These are phyloP conservation scores for Didymosphaeria variabile DNA, from an alignment of 2,329 filamentous ascomycete genomes.

Conservation along the genomic window DNA sequence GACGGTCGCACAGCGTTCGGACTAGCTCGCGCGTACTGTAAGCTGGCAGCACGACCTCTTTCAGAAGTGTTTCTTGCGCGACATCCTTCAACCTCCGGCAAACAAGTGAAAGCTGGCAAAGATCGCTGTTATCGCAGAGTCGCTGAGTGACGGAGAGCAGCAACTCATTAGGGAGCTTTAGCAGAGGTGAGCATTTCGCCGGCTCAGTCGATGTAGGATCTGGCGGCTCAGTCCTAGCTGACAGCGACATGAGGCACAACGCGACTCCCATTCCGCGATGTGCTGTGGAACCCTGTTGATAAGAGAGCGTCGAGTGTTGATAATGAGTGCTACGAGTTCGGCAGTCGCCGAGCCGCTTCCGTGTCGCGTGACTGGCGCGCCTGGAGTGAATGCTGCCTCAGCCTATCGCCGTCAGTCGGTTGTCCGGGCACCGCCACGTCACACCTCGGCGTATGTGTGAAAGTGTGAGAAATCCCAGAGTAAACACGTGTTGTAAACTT, in stretches of 20 bases:
- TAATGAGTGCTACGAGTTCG: background rate
- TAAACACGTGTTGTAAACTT: background rate
- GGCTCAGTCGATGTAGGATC: background rate
- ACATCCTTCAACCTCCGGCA: conserved; percentile 22
- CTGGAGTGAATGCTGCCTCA: conserved; percentile 9
- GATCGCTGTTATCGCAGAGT: conserved; percentile 7
- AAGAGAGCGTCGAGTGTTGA: background rate
- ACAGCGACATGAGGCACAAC: conserved; percentile 1
- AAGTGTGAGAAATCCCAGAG: background rate
- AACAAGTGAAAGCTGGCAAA: conserved; percentile 22
- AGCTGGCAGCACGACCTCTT: conserved; percentile 19
- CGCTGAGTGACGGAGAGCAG: conserved; percentile 11
- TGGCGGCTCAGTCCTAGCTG: background rate
- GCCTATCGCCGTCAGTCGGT: background rate
- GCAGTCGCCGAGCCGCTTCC: background rate
- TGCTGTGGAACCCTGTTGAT: background rate
- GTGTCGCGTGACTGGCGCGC: background rate
- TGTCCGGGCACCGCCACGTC: conserved; percentile 3
- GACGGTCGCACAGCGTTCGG: conserved; percentile 17
- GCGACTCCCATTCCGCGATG: background rate
- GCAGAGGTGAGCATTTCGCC: background rate
- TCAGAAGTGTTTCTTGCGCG: conserved; percentile 26
- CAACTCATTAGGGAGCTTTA: conserved; percentile 13
- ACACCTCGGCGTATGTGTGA: background rate
- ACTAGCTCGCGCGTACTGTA: conserved; percentile 24